A percentile compares a stretch with the other conserved stretches of the same genome.
These are phyloP conservation scores for Aureobasidium sp. DNA, from an alignment of 2,329 filamentous ascomycete genomes.

Conservation along the genomic window DNA sequence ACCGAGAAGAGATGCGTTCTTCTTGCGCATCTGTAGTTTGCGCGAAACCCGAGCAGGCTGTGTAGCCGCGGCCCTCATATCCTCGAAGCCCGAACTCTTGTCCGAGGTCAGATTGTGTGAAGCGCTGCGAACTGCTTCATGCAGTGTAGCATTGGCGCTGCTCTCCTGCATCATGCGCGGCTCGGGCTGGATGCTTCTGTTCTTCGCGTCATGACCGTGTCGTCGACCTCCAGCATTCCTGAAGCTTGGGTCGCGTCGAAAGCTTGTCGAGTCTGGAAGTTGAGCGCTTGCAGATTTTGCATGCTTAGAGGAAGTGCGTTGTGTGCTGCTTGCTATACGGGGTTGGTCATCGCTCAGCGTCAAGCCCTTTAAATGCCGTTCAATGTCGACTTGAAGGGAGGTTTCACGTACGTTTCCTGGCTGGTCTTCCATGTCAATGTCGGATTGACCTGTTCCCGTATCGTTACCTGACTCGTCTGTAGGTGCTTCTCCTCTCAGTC, in stretches of 20 bases:
- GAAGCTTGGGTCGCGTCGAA: not conserved
- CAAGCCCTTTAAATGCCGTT: not conserved
- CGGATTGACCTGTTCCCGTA: constrained; percentile 1
- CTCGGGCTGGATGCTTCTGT: not conserved
- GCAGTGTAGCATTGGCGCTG: not conserved
- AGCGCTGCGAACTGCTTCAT: not conserved
- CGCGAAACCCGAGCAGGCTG: not conserved
- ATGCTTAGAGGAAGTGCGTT: constrained; percentile 23
- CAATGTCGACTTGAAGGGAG: not conserved
- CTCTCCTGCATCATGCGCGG: not conserved
- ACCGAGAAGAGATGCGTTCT: constrained; percentile 28
- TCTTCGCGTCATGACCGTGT: constrained; percentile 4
- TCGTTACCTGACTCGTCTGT: constrained; percentile 15
- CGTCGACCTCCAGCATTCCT: constrained; percentile 5
- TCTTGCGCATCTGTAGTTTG: constrained; percentile 2
- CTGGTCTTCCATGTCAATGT: constrained; percentile 9
- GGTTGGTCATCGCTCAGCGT: constrained; percentile 1
- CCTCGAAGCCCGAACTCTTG: no score
- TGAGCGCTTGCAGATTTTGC: constrained; percentile 34
- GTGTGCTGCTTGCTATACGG: not conserved
- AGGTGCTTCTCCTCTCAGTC: constrained; percentile 10
- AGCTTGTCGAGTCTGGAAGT: constrained; percentile 24
- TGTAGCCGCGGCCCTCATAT: not conserved
- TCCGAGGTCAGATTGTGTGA: no score
- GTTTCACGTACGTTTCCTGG: constrained; percentile 13